Evolutionary conservation across 257 asterid genomes (phyloP), one percentile per base, ranked within the genome.

Genomic region (Solanum chiquidenum): DNA sequence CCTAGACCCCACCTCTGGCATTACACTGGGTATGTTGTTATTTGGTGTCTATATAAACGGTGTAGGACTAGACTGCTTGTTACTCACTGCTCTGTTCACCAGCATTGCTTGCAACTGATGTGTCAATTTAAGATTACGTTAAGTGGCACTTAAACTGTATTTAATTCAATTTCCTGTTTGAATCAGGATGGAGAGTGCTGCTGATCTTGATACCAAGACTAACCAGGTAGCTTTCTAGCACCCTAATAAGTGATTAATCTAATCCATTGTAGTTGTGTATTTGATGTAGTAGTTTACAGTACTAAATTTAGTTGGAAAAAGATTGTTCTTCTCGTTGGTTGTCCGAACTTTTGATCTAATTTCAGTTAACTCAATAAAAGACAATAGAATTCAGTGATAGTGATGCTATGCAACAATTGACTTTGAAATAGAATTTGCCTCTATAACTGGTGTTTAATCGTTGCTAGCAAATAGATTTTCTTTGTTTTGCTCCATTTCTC

Each of bases 101-200:
- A 44, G 34, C 64, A 40, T 1, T 42, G 38, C 29, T 44, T 8
- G 68, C 42, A 80, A 49, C 27, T 80, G n/a, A 46, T 29, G 9
- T 29, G 68, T 46, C 18, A 5, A 18, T 49, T 29, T 31, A 16
- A 14, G 13, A 49, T 80, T 80, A 46, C 3, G 12, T 46, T 37
- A 18, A 16, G 69, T 16, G n/a, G 18, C 42, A 80, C 27, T 29
- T 80, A 2, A 80, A 80, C 29, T 80, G 64, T 79, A 4, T 27
- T 44, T 27, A 80, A 46, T 80, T 29, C 38, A 29, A 46, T 86
- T 20, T 68, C 5, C 38, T 27, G 34, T 29, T 60, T 73, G 60
- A 44, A 82, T 82, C 91, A 92, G 94, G 90, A 84, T 90, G n/a
- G 89, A 89, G 79, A 92, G 86, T 79, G 76, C 74, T 42, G 87